Conservation (phyloP, 805 yeast genomes). For the Candida mattraensis region DNA sequence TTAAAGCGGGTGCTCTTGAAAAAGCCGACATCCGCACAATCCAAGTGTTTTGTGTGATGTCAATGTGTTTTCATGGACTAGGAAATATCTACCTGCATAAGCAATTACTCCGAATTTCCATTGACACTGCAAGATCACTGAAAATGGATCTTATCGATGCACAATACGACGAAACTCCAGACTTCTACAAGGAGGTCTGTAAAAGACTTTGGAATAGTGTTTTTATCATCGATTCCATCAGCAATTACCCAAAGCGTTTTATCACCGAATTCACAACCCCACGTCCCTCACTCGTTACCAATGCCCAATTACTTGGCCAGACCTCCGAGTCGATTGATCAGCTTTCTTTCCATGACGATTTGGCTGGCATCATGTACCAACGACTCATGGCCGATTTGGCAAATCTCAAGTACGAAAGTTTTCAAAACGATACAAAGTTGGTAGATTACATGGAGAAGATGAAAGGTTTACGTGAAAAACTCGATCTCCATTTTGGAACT, state of each 20-base stretch:
- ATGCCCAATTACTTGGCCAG: slow-evolving; percentile 14
- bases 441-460: slow-evolving; percentile 17
- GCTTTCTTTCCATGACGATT: slow-evolving; percentile 16
- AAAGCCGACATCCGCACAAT: slow-evolving; percentile 26
- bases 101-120: slow-evolving; percentile 18
- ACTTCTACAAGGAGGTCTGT: slow-evolving; percentile 21
- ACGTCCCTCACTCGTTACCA: slow-evolving; percentile 21
- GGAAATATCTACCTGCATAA: slow-evolving; percentile 26
- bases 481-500: slow-evolving; percentile 14
- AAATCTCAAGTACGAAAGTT: slow-evolving; percentile 24
- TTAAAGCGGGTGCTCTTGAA: slow-evolving; percentile 24
- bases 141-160: slow-evolving; percentile 12
- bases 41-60: slow-evolving; percentile 25
- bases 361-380: slow-evolving; percentile 24
- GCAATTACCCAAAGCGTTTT: slow-evolving; percentile 25
- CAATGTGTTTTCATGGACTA: slow-evolving; percentile 26
- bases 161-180: slow-evolving; percentile 1
- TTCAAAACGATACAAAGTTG: slow-evolving; percentile 5
- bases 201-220: slow-evolving; percentile 28
- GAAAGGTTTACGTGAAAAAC: slow-evolving; percentile 10
- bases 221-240: slow-evolving; percentile 26
- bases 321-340: slow-evolving; percentile 6
- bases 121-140: slow-evolving; percentile 21
- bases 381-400: slow-evolving; percentile 23
- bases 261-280: slow-evolving; percentile 21